A percentile compares a stretch with the other conserved stretches of the same genome.
Evolutionary conservation across 2,329 filamentous ascomycete genomes (phyloP).

Genomic region (Rutstroemia sp.): DNA sequence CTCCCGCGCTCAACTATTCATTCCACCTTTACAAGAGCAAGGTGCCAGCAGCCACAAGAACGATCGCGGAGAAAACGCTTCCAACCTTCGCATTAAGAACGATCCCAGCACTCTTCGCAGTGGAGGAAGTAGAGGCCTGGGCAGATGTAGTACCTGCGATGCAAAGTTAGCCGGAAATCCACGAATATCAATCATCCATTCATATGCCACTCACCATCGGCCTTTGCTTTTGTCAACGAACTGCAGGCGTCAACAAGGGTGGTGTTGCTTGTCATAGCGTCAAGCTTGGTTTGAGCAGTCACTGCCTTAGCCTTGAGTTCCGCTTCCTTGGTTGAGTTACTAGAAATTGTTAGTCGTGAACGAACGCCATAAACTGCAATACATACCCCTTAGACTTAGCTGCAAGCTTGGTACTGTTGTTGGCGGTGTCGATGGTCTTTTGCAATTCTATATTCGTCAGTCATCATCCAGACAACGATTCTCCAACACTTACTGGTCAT

Average conservation of each 20-base stretch:
- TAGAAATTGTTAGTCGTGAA: background rate
- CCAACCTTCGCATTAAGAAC: background rate
- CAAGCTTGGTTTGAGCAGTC: conserved; percentile 8
- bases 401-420: conserved; percentile 11
- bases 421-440: conserved; percentile 11
- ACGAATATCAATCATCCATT: no score
- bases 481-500: background rate
- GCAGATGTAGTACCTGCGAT: background rate
- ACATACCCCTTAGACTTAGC: conserved; percentile 4
- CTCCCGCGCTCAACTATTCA: background rate
- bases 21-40: background rate
- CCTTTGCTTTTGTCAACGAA: background rate
- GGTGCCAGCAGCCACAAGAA: background rate
- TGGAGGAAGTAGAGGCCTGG: background rate
- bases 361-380: background rate
- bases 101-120: background rate
- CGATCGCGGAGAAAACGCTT: background rate
- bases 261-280: conserved; percentile 10
- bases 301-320: conserved; percentile 10
- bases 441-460: conserved; percentile 4
- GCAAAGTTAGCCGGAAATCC: no score
- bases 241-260: conserved; percentile 15
- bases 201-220: no score
- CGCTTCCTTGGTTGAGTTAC: conserved; percentile 13
- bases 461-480: background rate